Percentiles rank a stretch among this genome's conserved stretches.
phyloP scores from a whole-genome alignment of 768 basidiomycete genomes.

The Leccinum fibrillosum region DNA sequence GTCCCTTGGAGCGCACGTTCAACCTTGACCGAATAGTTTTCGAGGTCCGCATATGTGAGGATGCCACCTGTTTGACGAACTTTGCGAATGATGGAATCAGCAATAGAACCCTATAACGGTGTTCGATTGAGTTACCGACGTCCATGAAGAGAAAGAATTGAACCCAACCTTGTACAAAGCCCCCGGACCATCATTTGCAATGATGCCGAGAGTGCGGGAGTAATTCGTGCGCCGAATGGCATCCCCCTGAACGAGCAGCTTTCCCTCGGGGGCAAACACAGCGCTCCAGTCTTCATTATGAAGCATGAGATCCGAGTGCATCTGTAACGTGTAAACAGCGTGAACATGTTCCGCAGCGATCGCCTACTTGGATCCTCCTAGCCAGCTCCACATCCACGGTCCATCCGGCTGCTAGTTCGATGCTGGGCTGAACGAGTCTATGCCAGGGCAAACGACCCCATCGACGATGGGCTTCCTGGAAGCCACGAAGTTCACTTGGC shows the following conservation, averaged over 20 bases:
- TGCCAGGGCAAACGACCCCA: slow-evolving; percentile 86
- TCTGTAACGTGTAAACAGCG: slow-evolving; percentile 26
- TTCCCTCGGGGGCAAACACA: slow-evolving; percentile 81
- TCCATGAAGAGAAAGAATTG: slow-evolving; percentile 7
- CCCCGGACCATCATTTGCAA: slow-evolving; percentile 73
- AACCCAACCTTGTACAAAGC: slow-evolving; percentile 74
- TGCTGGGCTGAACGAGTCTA: slow-evolving; percentile 70
- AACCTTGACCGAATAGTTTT: slow-evolving; percentile 65
- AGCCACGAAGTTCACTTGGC: slow-evolving; percentile 86
- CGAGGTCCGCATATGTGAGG: slow-evolving; percentile 70
- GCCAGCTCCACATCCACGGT: slow-evolving; percentile 74
- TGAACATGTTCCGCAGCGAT: slow-evolving; percentile 1
- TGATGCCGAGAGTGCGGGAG: slow-evolving; percentile 67
- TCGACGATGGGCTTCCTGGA: slow-evolving; percentile 75
- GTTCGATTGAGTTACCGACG: slow-evolving; percentile 11
- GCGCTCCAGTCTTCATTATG: slow-evolving; percentile 69
- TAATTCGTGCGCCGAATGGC: slow-evolving; percentile 68
- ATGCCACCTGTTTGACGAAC: slow-evolving; percentile 74
- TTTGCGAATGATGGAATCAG: slow-evolving; percentile 73
- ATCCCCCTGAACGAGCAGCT: slow-evolving; percentile 71
- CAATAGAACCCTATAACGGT: slow-evolving; percentile 65
- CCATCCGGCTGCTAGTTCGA: slow-evolving; percentile 77
- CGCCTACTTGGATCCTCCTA: slow-evolving; percentile 61
- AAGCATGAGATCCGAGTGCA: slow-evolving; percentile 55
- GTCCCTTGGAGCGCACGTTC: slow-evolving; percentile 72